Conservation (phyloP, 2,329 filamentous ascomycete genomes). For the Chaetomium globosum region DNA sequence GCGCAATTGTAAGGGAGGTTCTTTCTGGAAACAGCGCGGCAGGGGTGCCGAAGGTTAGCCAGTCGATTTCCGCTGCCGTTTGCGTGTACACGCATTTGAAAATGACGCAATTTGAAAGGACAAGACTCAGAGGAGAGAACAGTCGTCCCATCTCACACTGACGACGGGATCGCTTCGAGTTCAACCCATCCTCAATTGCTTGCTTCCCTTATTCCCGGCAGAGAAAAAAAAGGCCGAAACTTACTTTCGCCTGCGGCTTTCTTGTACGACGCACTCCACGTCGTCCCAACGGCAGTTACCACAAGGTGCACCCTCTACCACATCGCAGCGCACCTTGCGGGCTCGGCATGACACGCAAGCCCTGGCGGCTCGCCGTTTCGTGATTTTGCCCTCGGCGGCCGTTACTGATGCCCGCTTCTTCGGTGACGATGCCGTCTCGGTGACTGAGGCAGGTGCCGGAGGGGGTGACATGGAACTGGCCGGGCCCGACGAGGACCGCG, state of each 20-base stretch:
- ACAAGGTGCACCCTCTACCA: constrained; percentile 84
- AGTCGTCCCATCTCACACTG: background rate
- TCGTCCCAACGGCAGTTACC: constrained; percentile 84
- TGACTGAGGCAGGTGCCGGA: constrained; percentile 16
- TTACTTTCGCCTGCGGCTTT: constrained; percentile 85
- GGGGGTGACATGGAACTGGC: constrained; percentile 25
- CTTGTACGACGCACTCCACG: constrained; percentile 74
- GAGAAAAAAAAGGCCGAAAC: constrained; percentile 43
- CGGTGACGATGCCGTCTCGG: constrained; percentile 18
- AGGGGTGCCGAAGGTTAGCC: constrained; percentile 32
- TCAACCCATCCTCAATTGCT: constrained; percentile 4
- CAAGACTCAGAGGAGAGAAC: background rate
- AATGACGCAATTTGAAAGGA: constrained; percentile 30
- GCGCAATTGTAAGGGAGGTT: constrained; percentile 44
- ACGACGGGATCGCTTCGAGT: constrained; percentile 1
- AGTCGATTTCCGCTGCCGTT: background rate
- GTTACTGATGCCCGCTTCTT: constrained; percentile 23
- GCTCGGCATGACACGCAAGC: constrained; percentile 87
- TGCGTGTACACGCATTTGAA: constrained; percentile 27
- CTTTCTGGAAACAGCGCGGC: constrained; percentile 45
- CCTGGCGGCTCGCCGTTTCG: constrained; percentile 84
- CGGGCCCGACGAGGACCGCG: constrained; percentile 21
- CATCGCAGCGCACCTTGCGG: constrained; percentile 91
- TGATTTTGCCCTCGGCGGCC: constrained; percentile 49
- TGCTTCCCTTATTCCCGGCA: background rate